Percentiles rank a stretch among this genome's conserved stretches.
phyloP scores from a whole-genome alignment of 805 yeast species.

The Kuraishia hungarica region DNA sequence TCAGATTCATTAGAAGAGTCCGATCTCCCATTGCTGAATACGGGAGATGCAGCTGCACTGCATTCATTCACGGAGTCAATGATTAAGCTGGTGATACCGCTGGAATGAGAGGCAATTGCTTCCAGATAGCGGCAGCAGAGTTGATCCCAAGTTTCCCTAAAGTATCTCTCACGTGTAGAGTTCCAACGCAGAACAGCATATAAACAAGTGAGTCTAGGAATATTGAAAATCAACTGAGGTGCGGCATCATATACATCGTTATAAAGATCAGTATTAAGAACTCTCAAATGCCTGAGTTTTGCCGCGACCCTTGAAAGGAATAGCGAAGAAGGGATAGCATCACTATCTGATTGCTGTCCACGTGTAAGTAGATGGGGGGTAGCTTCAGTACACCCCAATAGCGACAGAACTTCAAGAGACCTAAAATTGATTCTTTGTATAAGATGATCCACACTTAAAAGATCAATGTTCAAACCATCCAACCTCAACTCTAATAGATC shows the following conservation, averaged over 20 bases:
- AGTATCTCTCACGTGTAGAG: slow-evolving; percentile 5
- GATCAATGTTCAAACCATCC: slow-evolving; percentile 8
- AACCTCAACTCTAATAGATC: slow-evolving; percentile 9
- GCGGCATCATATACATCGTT: slow-evolving; percentile 10
- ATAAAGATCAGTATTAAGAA: slow-evolving; percentile 12
- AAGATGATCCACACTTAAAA: slow-evolving; percentile 9
- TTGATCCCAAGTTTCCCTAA: slow-evolving; percentile 3
- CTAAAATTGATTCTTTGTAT: slow-evolving; percentile 8
- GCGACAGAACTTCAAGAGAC: slow-evolving; percentile 9
- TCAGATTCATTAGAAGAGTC: neutral
- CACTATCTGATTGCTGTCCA: neutral
- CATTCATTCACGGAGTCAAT: slow-evolving; percentile 14
- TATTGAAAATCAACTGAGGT: slow-evolving; percentile 8
- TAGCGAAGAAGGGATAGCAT: neutral
- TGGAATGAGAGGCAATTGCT: slow-evolving; percentile 7
- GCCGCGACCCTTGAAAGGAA: slow-evolving; percentile 9
- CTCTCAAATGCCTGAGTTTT: slow-evolving; percentile 7
- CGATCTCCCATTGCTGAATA: slow-evolving; percentile 2
- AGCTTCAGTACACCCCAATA: slow-evolving; percentile 12
- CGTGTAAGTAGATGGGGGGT: neutral
- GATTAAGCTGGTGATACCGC: slow-evolving; percentile 9
- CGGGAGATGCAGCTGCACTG: neutral
- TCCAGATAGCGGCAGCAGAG: slow-evolving; percentile 6
- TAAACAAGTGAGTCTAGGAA: slow-evolving; percentile 8
- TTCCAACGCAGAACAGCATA: slow-evolving; percentile 15